Evolutionary conservation across 169 alveolate genomes (phyloP).

Genomic region (Plasmodium relictum): DNA sequence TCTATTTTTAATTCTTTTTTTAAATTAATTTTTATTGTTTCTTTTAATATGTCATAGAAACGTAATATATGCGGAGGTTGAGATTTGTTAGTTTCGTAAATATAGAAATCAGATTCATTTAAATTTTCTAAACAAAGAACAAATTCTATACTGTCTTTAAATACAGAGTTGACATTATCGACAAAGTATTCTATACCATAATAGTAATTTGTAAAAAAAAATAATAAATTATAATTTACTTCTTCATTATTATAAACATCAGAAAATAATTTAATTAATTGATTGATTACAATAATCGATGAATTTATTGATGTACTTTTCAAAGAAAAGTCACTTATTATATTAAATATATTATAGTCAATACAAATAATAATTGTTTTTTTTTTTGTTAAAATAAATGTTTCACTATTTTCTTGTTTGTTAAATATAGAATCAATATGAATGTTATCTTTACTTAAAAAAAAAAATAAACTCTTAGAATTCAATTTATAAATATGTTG

Average conservation of each 20-base stretch:
- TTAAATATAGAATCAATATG: slow-evolving; percentile 54
- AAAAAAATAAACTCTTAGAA: slow-evolving; percentile 33
- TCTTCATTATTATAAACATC: slow-evolving; percentile 55
- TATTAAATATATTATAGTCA: slow-evolving; percentile 53
- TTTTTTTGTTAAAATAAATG: slow-evolving; percentile 60
- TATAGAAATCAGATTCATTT: slow-evolving; percentile 15
- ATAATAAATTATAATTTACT: slow-evolving; percentile 53
- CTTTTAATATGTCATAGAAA: slow-evolving; percentile 42
- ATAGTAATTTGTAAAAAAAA: slow-evolving; percentile 63
- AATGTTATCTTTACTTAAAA: slow-evolving; percentile 58
- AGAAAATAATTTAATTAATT: slow-evolving; percentile 42
- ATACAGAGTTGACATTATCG: slow-evolving; percentile 18
- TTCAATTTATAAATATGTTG: slow-evolving; percentile 10
- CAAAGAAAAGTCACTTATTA: slow-evolving; percentile 22
- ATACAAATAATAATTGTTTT: slow-evolving; percentile 37
- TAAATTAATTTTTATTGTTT: slow-evolving; percentile 8
- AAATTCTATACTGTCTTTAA: slow-evolving; percentile 66
- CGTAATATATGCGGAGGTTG: slow-evolving; percentile 9
- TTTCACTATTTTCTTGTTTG: slow-evolving; percentile 31
- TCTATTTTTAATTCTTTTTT: slow-evolving; percentile 8
- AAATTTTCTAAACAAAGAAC: slow-evolving; percentile 47
- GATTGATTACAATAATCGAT: slow-evolving; percentile 3
- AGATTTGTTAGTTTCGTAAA: slow-evolving; percentile 28
- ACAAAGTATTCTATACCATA: slow-evolving; percentile 53
- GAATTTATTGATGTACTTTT: slow-evolving; percentile 60